Percentiles rank a stretch among this genome's conserved stretches.
phyloP scores from a whole-genome alignment of 2,329 filamentous ascomycete species.

The Colletotrichum truncatum region DNA sequence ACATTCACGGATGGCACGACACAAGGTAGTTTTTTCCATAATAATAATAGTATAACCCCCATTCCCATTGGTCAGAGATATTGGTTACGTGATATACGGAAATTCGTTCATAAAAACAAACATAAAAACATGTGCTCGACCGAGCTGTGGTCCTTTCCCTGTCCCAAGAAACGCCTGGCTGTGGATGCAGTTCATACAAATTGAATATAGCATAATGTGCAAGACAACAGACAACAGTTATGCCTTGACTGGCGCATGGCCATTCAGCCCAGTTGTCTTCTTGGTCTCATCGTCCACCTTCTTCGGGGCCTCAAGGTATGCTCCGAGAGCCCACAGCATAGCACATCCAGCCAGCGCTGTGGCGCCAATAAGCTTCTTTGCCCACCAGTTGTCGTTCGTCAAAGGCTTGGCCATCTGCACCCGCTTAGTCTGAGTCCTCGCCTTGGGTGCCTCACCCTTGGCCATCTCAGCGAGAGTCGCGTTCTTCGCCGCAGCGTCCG shows the following conservation, averaged over 20 bases:
- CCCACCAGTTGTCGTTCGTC: conserved; percentile 73
- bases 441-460: conserved; percentile 25
- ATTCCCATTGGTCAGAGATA: too few species aligned
- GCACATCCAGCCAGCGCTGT: conserved; percentile 70
- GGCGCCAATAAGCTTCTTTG: conserved; percentile 70
- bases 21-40: too few species aligned
- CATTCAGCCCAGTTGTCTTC: conserved; percentile 3
- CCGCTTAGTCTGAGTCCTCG: conserved; percentile 27
- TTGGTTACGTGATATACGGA: too few species aligned
- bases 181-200: not conserved
- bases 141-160: not conserved
- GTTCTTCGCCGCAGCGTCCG: conserved; percentile 44
- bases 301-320: conserved; percentile 54
- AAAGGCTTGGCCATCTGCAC: conserved; percentile 60
- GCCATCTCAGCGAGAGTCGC: conserved; percentile 13
- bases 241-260: not conserved
- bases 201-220: not conserved
- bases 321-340: conserved; percentile 66
- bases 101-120: too few species aligned
- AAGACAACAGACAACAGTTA: not conserved
- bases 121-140: not conserved
- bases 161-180: conserved; percentile 23
- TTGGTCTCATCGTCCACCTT: not conserved
- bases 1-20: too few species aligned
- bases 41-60: too few species aligned